Evolutionary conservation across 306 rosid species (phyloP), one percentile per base, ranked within the genome.

Genomic region (Argentina anserina): DNA sequence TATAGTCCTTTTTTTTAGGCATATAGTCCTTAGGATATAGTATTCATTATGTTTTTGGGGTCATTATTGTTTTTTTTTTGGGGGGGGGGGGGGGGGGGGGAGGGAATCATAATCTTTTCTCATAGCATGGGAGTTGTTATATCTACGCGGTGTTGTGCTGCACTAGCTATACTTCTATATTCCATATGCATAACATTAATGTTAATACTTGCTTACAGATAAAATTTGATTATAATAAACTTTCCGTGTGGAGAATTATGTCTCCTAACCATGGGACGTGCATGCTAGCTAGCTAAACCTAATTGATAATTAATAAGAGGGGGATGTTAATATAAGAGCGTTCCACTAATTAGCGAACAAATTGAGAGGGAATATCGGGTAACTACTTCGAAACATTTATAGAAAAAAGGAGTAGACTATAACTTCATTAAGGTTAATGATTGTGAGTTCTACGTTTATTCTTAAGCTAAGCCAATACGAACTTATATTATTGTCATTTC

Each of bases 311-410:
- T 9, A 20, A 55, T 53, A 25, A 41, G 28, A 45, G 29, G n/a
- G 63, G 9, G 59, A 39, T 34, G 25, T 46, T 17, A 52, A 18
- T 34, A 25, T 11, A 47, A 76, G 28, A 25, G 47, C 73, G 69
- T 67, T 69, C 42, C 21, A 60, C 31, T 60, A 34, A 10, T 62
- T 70, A 63, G 77, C 71, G 77, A 77, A 80, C 65, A 75, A 75
- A 64, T 34, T 64, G 45, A 60, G 80, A 88, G 83, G 76, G 83
- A 82, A 86, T 86, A 75, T 78, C 13, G 81, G 77, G 71, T 71
- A 75, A 82, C 76, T 67, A 65, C 69, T 33, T 33, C 53, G 65
- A 78, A 76, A 65, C 71, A 53, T 61, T 39, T 70, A 58, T 61
- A 67, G 67, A 73, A 75, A 60, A 60, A 65, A 69, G 23, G 62